These are phyloP conservation scores for Leishmania turanica DNA, from an alignment of 208 protist species.

Conservation along the genomic window DNA sequence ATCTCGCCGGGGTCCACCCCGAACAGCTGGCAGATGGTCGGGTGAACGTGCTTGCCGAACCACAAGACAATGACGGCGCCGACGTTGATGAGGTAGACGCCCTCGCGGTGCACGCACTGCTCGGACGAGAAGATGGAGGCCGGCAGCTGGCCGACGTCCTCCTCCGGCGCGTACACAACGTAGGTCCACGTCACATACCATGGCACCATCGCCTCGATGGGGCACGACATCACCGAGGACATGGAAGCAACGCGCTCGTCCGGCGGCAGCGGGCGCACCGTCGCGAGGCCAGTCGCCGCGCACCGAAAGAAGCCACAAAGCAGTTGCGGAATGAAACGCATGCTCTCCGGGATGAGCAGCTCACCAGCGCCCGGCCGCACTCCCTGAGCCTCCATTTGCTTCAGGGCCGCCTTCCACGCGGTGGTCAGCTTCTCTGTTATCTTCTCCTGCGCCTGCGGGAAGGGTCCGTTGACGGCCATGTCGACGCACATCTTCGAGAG, in stretches of 20 bases:
- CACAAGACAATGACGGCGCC: constrained; percentile 70
- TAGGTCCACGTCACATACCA: constrained; percentile 77
- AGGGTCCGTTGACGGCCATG: constrained; percentile 49
- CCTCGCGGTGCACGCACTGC: constrained; percentile 53
- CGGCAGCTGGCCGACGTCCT: constrained; percentile 53
- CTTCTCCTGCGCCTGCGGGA: constrained; percentile 63
- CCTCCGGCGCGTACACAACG: constrained; percentile 63
- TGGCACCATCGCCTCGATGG: constrained; percentile 65
- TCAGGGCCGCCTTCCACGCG: constrained; percentile 45
- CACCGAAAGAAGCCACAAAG: constrained; percentile 77
- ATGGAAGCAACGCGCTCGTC: constrained; percentile 78
- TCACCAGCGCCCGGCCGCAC: constrained; percentile 37
- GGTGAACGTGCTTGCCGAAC: constrained; percentile 60
- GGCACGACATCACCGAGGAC: constrained; percentile 69
- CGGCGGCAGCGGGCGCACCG: constrained; percentile 47
- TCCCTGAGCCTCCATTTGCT: constrained; percentile 53
- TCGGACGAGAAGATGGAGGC: constrained; percentile 60
- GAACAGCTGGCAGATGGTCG: constrained; percentile 48
- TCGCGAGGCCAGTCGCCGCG: constrained; percentile 53
- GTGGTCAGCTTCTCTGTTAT: constrained; percentile 58
- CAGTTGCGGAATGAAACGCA: constrained; percentile 82
- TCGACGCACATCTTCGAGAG: constrained; percentile 81
- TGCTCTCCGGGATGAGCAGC: constrained; percentile 69
- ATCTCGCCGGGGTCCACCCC: constrained; percentile 38
- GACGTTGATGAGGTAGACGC: constrained; percentile 69